A percentile compares a stretch with the other conserved stretches of the same genome.
These are phyloP conservation scores for Hanseniaspora lachancei DNA, from an alignment of 805 yeast genomes.

Conservation along the genomic window DNA sequence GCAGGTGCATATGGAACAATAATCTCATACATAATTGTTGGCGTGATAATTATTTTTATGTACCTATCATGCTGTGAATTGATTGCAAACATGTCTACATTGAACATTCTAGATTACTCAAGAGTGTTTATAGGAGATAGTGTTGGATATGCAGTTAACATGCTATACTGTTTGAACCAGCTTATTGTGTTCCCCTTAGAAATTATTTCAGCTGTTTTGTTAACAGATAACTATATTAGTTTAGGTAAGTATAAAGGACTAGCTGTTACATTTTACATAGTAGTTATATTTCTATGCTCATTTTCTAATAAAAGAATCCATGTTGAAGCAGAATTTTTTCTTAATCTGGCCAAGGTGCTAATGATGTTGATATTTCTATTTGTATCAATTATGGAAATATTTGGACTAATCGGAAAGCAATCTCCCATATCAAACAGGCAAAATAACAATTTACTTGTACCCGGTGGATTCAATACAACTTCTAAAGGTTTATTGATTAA, in stretches of 20 bases:
- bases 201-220: slow-evolving; percentile 42
- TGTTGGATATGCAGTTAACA: slow-evolving; percentile 50
- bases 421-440: slow-evolving; percentile 17
- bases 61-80: slow-evolving; percentile 13
- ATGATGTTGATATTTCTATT: slow-evolving; percentile 38
- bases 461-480: slow-evolving; percentile 37
- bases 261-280: slow-evolving; percentile 20
- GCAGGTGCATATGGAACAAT: slow-evolving; percentile 14
- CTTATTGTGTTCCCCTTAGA: slow-evolving; percentile 42
- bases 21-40: slow-evolving; percentile 11
- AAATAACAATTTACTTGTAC: slow-evolving; percentile 27
- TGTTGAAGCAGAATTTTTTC: slow-evolving; percentile 41
- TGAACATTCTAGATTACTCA: slow-evolving; percentile 29
- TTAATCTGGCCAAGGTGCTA: slow-evolving; percentile 34
- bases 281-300: slow-evolving; percentile 34
- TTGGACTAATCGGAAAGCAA: slow-evolving; percentile 35
- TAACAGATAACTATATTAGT: slow-evolving; percentile 35
- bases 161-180: slow-evolving; percentile 47
- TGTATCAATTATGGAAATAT: slow-evolving; percentile 34
- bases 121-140: slow-evolving; percentile 47
- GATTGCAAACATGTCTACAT: slow-evolving; percentile 11
- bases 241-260: slow-evolving; percentile 21
- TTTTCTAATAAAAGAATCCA: slow-evolving; percentile 40
- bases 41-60: slow-evolving; percentile 12
- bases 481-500: slow-evolving; percentile 33